Conservation (phyloP, 1,284 basidiomycete genomes). For the Malassezia obtusa region DNA sequence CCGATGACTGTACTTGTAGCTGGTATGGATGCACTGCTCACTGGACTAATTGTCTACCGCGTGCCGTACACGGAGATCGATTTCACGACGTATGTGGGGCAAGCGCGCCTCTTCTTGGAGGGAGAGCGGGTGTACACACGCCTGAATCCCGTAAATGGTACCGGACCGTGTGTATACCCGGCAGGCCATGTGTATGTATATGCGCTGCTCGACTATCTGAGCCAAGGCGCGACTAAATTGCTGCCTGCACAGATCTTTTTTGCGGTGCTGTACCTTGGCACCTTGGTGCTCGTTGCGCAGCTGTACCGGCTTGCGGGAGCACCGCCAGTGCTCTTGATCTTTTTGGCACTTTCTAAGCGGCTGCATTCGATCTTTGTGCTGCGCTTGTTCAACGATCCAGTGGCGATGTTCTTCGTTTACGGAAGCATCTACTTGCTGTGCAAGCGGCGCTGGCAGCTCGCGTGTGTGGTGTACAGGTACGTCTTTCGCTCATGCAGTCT, state of each 20-base stretch:
- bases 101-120: conserved; percentile 65
- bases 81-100: conserved; percentile 84
- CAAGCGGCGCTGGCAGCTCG: conserved; percentile 58
- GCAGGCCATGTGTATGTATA: conserved; percentile 85
- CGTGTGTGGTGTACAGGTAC: conserved; percentile 64
- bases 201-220: conserved; percentile 61
- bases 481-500: conserved; percentile 54
- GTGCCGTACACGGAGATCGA: conserved; percentile 77
- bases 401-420: conserved; percentile 60
- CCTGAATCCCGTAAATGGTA: conserved; percentile 66
- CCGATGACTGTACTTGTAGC: neutral
- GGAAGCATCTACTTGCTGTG: conserved; percentile 51
- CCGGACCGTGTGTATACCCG: conserved; percentile 90
- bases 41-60: conserved; percentile 2
- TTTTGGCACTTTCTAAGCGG: conserved; percentile 77
- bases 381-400: conserved; percentile 89
- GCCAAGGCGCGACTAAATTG: conserved; percentile 57
- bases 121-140: conserved; percentile 78
- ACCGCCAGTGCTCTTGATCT: conserved; percentile 54
- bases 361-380: conserved; percentile 87
- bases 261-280: conserved; percentile 25
- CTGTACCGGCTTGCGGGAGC: conserved; percentile 28
- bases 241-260: conserved; percentile 51
- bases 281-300: conserved; percentile 22
- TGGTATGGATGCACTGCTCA: neutral